Conservation (phyloP, 345 rosid genomes). For the Zanthoxylum bungeanum region DNA sequence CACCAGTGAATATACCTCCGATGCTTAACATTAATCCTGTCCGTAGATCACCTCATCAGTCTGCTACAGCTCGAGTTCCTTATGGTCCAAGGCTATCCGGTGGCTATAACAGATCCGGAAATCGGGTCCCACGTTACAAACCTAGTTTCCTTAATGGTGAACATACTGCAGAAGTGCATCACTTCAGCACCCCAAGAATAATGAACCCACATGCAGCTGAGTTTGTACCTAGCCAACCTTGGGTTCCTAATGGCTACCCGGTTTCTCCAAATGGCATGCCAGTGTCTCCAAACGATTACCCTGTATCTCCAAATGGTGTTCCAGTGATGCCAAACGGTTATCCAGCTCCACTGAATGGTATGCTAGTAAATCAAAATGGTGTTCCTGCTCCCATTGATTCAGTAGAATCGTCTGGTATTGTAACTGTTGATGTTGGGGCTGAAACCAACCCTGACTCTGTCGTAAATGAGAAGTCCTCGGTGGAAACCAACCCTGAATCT, state of each 20-base stretch:
- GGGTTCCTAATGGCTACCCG: constrained; percentile 79
- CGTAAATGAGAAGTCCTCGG: constrained; percentile 36
- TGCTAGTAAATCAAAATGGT: constrained; percentile 49
- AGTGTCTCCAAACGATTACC: constrained; percentile 50
- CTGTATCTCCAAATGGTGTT: constrained; percentile 48
- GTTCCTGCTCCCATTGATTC: constrained; percentile 29
- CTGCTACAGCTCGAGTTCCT: constrained; percentile 93
- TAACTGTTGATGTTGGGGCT: constrained; percentile 28
- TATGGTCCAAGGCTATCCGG: constrained; percentile 97
- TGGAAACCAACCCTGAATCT: no score
- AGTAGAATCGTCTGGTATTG: constrained; percentile 35
- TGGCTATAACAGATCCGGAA: constrained; percentile 76
- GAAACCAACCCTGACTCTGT: constrained; percentile 44
- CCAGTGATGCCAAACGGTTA: constrained; percentile 54
- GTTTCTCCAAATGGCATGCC: constrained; percentile 61
- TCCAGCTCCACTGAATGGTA: constrained; percentile 27
- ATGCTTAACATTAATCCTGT: constrained; percentile 69
- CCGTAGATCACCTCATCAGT: constrained; percentile 87
- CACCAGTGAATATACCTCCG: constrained; percentile 81
- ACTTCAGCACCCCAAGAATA: constrained; percentile 60
- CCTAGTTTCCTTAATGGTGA: constrained; percentile 55
- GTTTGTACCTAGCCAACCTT: constrained; percentile 84
- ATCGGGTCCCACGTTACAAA: constrained; percentile 62
- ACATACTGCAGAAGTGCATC: constrained; percentile 52
- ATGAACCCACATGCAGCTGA: constrained; percentile 99